phyloP scores from a whole-genome alignment of 2,329 filamentous ascomycete genomes.

The Talaromyces marneffei region DNA sequence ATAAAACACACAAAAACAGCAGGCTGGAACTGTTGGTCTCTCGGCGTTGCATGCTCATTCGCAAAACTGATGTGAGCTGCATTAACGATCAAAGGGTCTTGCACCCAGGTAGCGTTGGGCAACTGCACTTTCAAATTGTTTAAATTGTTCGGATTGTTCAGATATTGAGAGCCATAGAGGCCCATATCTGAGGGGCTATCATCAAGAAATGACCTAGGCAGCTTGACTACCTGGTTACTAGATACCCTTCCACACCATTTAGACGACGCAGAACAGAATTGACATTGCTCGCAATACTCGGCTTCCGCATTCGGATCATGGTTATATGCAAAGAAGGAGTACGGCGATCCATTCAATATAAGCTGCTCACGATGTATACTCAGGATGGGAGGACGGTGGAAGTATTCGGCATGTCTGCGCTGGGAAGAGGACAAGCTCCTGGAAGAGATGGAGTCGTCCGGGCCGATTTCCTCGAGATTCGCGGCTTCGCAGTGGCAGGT shows the following conservation, averaged over 20 bases:
- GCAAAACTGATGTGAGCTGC: conserved; percentile 4
- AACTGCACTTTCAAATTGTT: conserved; percentile 11
- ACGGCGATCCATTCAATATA: conserved; percentile 3
- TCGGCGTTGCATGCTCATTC: background rate
- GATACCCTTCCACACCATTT: conserved; percentile 15
- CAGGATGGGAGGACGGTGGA: conserved; percentile 28
- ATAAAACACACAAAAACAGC: conserved; percentile 10
- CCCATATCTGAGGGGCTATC: background rate
- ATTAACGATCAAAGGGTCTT: conserved; percentile 16
- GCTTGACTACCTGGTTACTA: background rate
- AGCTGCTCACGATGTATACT: conserved; percentile 15
- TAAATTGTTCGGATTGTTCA: background rate
- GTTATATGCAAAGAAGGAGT: conserved; percentile 9
- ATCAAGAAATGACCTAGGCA: background rate
- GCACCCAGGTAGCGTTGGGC: conserved; percentile 15
- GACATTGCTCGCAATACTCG: conserved; percentile 14
- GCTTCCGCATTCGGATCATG: conserved; percentile 11
- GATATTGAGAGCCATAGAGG: background rate
- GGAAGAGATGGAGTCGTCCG: conserved; percentile 14
- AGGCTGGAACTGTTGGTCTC: conserved; percentile 4
- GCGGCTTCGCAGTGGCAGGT: conserved; percentile 12
- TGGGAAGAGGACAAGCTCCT: conserved; percentile 21
- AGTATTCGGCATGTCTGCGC: conserved; percentile 29
- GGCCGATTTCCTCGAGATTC: conserved; percentile 6
- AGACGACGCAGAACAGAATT: conserved; percentile 12